Evolutionary conservation across 257 asterid species (phyloP).

Genomic region (Leptodermis oblonga): DNA sequence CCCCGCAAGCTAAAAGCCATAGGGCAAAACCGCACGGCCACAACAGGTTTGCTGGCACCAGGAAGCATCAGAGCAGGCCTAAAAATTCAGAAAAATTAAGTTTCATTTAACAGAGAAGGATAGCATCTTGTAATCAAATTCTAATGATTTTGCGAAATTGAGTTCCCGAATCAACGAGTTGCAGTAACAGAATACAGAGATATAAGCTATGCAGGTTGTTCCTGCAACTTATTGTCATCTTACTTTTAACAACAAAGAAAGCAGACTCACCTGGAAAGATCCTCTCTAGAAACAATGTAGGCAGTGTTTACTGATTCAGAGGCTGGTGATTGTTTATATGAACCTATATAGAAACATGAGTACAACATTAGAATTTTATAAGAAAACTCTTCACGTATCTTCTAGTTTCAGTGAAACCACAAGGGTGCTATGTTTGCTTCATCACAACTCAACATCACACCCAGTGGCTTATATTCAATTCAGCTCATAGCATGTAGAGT

Average conservation of each 20-base stretch:
- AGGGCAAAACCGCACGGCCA: constrained; percentile 96
- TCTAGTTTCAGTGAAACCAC: background rate
- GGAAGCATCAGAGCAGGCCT: constrained; percentile 99
- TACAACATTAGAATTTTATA: constrained; percentile 1
- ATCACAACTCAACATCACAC: background rate
- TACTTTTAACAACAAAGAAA: background rate
- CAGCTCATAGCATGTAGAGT: background rate
- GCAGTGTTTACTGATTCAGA: constrained; percentile 79
- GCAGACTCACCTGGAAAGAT: constrained; percentile 79
- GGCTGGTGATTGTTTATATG: constrained; percentile 57
- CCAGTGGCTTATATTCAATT: background rate
- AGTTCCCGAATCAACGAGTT: background rate
- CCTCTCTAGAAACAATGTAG: constrained; percentile 78
- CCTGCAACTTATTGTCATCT: background rate
- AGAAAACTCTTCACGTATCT: constrained; percentile 6
- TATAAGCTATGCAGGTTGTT: background rate
- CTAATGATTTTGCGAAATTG: too few species aligned
- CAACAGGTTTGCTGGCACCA: constrained; percentile 91
- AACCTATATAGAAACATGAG: constrained; percentile 46
- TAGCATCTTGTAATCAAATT: background rate
- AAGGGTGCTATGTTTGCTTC: background rate
- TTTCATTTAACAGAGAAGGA: constrained; percentile 1
- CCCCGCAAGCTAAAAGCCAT: constrained; percentile 54
- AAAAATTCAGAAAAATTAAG: constrained; percentile 23
- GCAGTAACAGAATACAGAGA: background rate